phyloP scores from a whole-genome alignment of 768 basidiomycete genomes.

The Austroboletus eburneus region DNA sequence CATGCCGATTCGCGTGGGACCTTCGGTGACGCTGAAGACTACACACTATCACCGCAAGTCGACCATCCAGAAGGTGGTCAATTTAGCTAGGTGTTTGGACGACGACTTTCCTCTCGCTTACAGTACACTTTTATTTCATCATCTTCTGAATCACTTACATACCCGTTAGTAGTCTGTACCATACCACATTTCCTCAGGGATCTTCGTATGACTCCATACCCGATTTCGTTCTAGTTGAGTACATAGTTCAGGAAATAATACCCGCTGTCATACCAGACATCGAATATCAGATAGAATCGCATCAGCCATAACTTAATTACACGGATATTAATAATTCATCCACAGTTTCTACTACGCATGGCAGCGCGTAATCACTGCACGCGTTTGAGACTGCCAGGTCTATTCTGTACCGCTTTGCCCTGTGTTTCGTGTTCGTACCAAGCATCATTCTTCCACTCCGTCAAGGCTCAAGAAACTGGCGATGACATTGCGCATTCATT shows the following conservation, averaged over 20 bases:
- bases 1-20: background rate
- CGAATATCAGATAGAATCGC: too few species aligned
- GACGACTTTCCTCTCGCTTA: background rate
- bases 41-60: slow-evolving; percentile 2
- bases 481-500: slow-evolving; percentile 14
- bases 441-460: background rate
- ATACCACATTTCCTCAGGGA: too few species aligned
- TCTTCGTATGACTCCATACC: too few species aligned
- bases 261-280: too few species aligned
- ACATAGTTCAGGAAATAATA: too few species aligned
- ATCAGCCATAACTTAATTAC: too few species aligned
- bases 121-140: background rate
- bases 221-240: too few species aligned
- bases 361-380: too few species aligned
- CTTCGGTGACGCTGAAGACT: slow-evolving; percentile 3
- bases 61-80: slow-evolving; percentile 1
- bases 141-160: background rate
- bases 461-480: background rate
- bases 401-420: too few species aligned
- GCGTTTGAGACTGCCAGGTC: too few species aligned
- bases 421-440: background rate
- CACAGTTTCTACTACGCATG: too few species aligned
- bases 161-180: background rate
- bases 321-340: too few species aligned
- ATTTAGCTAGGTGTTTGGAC: slow-evolving; percentile 1